These are phyloP conservation scores for Dipodascopsis uninucleata DNA, from an alignment of 805 yeast genomes.

Conservation along the genomic window DNA sequence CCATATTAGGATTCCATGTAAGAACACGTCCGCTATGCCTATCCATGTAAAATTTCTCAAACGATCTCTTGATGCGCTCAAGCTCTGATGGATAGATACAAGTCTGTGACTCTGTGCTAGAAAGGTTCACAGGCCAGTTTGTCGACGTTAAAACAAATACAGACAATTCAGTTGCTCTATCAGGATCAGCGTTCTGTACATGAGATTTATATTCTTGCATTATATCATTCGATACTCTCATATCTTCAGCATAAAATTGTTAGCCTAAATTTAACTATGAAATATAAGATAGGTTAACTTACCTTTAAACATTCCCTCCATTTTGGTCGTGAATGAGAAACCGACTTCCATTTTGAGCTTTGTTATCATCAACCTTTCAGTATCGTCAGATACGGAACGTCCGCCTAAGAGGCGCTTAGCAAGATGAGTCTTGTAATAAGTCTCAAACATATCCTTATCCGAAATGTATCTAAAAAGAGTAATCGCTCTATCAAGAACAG, in stretches of 20 bases:
- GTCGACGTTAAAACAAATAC: conserved; percentile 57
- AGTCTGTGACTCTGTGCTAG: conserved; percentile 32
- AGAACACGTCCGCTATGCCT: conserved; percentile 57
- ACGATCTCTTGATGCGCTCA: conserved; percentile 42
- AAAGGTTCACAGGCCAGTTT: conserved; percentile 62
- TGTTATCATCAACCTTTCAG: conserved; percentile 65
- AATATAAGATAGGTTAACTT: not conserved
- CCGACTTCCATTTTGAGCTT: conserved; percentile 76
- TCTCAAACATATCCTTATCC: conserved; percentile 84
- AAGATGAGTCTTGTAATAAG: conserved; percentile 75
- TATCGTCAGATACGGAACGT: conserved; percentile 48
- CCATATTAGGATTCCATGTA: conserved; percentile 68
- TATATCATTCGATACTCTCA: conserved; percentile 53
- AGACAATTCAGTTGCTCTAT: conserved; percentile 42
- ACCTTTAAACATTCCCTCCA: conserved; percentile 76
- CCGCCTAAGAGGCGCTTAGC: conserved; percentile 70
- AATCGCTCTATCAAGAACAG: conserved; percentile 53
- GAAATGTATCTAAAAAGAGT: conserved; percentile 61
- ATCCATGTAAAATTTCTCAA: conserved; percentile 50
- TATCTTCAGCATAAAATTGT: conserved; percentile 48
- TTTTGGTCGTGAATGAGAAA: conserved; percentile 67
- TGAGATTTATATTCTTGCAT: conserved; percentile 33
- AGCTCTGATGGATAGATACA: conserved; percentile 44
- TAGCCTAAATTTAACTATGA: too few species aligned
- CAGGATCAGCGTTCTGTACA: conserved; percentile 17